Conservation (phyloP, 148 eudicot genomes). For the Chenopodium formosanum region DNA sequence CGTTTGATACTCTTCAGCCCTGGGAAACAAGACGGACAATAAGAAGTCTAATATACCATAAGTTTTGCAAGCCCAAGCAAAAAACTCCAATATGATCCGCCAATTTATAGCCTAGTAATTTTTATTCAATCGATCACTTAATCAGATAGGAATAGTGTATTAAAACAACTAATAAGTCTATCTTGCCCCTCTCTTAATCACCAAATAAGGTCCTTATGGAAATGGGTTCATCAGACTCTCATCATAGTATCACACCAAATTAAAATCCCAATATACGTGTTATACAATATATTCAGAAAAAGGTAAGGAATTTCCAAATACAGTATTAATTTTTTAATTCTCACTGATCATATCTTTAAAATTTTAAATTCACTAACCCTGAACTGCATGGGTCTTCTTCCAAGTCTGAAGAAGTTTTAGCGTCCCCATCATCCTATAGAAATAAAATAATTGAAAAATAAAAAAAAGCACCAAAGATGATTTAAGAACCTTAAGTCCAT, state of each 20-base stretch:
- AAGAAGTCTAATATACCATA: not conserved
- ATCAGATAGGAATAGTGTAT: not conserved
- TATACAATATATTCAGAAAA: not conserved
- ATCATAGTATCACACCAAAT: too few species aligned
- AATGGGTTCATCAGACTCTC: not conserved
- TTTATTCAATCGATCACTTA: not conserved
- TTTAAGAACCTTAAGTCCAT: conserved; percentile 3
- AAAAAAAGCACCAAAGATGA: not conserved
- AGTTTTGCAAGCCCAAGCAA: conserved; percentile 5
- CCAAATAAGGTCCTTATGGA: not conserved
- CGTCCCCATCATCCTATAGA: conserved; percentile 38
- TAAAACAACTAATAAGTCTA: not conserved
- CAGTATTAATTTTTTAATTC: not conserved
- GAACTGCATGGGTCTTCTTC: conserved; percentile 27
- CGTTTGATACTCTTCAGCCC: conserved; percentile 33
- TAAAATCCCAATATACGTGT: too few species aligned
- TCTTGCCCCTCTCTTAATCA: not conserved
- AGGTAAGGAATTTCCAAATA: too few species aligned
- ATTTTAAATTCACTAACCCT: conserved; percentile 32
- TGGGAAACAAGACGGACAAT: conserved; percentile 11
- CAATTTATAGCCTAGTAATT: not conserved
- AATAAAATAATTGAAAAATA: not conserved
- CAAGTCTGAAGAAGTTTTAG: conserved; percentile 29
- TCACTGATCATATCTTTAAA: not conserved
- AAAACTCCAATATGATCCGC: not conserved